Conservation (phyloP, 225 moss, liverwort and hornwort species). For the Antitrichia curtipendula region DNA sequence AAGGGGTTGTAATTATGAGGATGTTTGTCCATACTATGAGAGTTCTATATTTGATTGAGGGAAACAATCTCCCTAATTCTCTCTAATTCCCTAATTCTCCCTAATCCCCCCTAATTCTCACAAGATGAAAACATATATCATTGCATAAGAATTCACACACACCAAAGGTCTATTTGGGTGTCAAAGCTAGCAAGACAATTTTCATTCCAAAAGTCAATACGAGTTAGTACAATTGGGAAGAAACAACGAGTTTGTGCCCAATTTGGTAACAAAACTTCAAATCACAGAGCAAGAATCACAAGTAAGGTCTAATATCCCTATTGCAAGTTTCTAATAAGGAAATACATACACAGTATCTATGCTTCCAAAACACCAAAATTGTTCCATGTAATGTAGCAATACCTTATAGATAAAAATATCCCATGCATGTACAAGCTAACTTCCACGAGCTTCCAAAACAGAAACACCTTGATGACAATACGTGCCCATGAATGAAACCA, state of each 20-base stretch:
- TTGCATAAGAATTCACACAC: not conserved
- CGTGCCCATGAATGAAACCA: not conserved
- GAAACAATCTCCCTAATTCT: not conserved
- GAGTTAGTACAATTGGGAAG: not conserved
- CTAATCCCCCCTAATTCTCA: not conserved
- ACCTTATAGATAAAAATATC: not conserved
- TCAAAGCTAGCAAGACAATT: not conserved
- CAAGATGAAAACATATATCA: not conserved
- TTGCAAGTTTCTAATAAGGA: not conserved
- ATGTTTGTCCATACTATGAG: not conserved
- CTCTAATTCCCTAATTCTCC: not conserved
- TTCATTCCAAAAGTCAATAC: not conserved
- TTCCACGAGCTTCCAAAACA: not conserved
- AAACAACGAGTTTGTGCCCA: not conserved
- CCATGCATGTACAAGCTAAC: not conserved
- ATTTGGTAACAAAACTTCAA: not conserved
- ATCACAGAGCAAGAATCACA: not conserved
- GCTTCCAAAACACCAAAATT: not conserved
- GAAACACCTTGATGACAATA: not conserved
- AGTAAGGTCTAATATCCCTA: not conserved
- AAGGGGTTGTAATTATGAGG: not conserved
- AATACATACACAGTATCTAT: not conserved
- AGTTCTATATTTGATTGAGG: not conserved
- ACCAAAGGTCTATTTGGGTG: not conserved
- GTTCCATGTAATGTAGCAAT: not conserved